A percentile compares a stretch with the other conserved stretches of the same genome.
Evolutionary conservation across 169 alveolate species (phyloP).

Genomic region (Amoebophrya sp.): DNA sequence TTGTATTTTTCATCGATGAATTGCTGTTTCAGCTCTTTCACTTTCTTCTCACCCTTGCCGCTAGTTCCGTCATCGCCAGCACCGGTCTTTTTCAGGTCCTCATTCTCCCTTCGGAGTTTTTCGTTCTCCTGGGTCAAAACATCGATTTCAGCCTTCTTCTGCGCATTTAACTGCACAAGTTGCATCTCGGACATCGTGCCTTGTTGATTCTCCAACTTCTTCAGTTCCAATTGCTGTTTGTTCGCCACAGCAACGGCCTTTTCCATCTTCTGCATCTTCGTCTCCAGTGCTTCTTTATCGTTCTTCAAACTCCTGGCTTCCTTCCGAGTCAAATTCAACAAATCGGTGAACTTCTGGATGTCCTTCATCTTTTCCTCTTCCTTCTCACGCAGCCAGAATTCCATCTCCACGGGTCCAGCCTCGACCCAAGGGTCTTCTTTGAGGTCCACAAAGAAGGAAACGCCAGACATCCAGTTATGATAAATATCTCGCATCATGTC

Average conservation of each 20-base stretch:
- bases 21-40: background rate
- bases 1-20: background rate
- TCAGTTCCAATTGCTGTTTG: background rate
- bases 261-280: background rate
- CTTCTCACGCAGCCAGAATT: background rate
- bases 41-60: background rate
- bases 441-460: background rate
- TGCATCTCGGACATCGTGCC: background rate
- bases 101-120: background rate
- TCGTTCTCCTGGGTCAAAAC: background rate
- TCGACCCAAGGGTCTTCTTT: constrained; percentile 1
- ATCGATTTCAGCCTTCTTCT: background rate
- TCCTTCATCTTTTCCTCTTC: background rate
- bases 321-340: no score
- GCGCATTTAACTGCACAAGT: background rate
- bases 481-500: constrained; percentile 9
- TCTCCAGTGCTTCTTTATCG: background rate
- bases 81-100: background rate
- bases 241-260: background rate
- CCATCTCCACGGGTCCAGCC: constrained; percentile 12
- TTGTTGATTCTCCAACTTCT: background rate
- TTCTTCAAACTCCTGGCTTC: background rate
- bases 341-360: background rate
- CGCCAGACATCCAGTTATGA: constrained; percentile 8
- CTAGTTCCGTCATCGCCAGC: background rate